These are phyloP conservation scores for Didymella glomerata DNA, from an alignment of 2,329 filamentous ascomycete genomes.

Conservation along the genomic window DNA sequence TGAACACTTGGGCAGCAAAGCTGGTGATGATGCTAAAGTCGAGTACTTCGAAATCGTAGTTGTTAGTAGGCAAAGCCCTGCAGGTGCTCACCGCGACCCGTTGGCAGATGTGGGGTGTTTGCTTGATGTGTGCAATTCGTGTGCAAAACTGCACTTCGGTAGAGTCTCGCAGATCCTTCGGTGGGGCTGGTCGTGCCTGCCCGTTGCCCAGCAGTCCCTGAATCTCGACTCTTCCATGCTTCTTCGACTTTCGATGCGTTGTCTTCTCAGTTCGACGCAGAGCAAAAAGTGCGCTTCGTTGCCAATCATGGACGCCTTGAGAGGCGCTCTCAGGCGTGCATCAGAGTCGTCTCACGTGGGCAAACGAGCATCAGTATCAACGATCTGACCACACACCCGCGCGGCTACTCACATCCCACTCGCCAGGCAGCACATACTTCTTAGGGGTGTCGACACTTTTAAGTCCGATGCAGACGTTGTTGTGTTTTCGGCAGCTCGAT, in stretches of 20 bases:
- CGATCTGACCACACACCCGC: neutral
- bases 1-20: neutral
- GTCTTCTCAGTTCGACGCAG: neutral
- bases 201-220: neutral
- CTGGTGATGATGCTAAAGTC: neutral
- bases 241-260: constrained; percentile 2
- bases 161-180: neutral
- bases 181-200: neutral
- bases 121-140: constrained; percentile 3
- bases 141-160: constrained; percentile 12
- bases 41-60: neutral
- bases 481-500: neutral
- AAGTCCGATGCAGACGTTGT: neutral
- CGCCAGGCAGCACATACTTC: neutral
- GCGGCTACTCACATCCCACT: neutral
- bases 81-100: neutral
- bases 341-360: neutral
- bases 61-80: neutral
- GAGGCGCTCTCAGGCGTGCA: neutral
- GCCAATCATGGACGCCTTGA: neutral
- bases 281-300: neutral
- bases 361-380: neutral
- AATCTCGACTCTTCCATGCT: constrained; percentile 10
- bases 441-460: neutral
- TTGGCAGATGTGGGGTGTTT: neutral